These are phyloP conservation scores for Sporopachydermia cereana DNA, from an alignment of 1,139 yeast genomes.

Conservation along the genomic window DNA sequence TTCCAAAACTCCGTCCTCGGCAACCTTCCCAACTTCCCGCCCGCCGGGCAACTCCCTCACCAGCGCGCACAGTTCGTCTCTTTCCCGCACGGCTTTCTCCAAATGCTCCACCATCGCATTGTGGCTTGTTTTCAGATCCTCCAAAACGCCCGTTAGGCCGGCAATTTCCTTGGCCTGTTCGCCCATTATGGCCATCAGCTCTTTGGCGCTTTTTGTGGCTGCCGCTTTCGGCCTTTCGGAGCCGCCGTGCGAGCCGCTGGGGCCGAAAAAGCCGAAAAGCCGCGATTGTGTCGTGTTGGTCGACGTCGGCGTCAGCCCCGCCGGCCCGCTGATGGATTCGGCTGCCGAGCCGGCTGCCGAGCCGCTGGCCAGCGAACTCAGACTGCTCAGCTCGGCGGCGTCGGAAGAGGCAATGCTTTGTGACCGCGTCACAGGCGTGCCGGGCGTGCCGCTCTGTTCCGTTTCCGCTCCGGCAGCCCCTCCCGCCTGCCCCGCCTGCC, in stretches of 20 bases:
- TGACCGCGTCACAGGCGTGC: background rate
- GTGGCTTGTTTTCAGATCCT: background rate
- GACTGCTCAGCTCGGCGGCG: background rate
- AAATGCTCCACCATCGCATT: background rate
- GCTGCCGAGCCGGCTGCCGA: background rate
- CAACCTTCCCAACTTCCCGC: background rate
- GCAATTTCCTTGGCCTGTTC: slow-evolving; percentile 2
- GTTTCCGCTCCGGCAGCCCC: too few relatives aligned
- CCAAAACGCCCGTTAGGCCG: background rate
- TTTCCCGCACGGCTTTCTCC: too few relatives aligned
- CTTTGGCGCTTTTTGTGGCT: background rate
- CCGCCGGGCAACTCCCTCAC: background rate
- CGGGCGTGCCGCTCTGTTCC: too few relatives aligned
- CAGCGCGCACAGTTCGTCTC: background rate
- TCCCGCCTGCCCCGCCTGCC: background rate
- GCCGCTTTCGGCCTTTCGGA: background rate
- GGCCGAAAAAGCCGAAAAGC: slow-evolving; percentile 1
- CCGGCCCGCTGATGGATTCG: background rate
- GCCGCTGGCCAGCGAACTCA: background rate
- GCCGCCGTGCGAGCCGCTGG: background rate
- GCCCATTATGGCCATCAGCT: background rate
- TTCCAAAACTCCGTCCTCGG: too few relatives aligned
- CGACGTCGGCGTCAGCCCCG: background rate
- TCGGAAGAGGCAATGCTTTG: background rate
- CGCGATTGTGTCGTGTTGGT: background rate